A percentile compares a stretch with the other conserved stretches of the same genome.
phyloP scores from a whole-genome alignment of 306 rosid genomes.

The Lagenaria siceraria region DNA sequence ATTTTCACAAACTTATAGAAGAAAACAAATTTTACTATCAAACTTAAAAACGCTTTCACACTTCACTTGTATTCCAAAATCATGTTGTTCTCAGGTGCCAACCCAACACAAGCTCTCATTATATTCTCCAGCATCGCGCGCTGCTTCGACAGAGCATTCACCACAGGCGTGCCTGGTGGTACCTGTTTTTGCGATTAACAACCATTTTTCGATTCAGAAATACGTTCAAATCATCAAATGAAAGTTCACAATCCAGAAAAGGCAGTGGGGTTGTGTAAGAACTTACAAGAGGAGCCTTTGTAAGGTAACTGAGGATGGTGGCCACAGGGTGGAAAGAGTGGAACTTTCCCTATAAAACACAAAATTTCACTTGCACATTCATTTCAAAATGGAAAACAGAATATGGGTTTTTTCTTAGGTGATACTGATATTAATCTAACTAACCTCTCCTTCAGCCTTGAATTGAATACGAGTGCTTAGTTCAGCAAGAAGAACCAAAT shows the following conservation, averaged over 20 bases:
- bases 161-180: conserved; percentile 97
- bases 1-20: neutral
- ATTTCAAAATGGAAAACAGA: neutral
- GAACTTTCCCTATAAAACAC: conserved; percentile 57
- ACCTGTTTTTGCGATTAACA: conserved; percentile 36
- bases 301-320: conserved; percentile 84
- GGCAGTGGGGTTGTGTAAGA: neutral
- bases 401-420: neutral
- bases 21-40: neutral
- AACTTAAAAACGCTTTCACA: neutral
- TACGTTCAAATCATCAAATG: neutral
- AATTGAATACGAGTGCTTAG: conserved; percentile 90
- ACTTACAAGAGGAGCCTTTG: conserved; percentile 96
- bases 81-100: conserved; percentile 99
- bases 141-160: conserved; percentile 96
- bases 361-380: neutral
- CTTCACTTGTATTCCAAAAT: conserved; percentile 74
- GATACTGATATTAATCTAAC: neutral
- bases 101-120: conserved; percentile 90
- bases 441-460: conserved; percentile 82
- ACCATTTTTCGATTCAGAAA: neutral
- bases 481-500: conserved; percentile 94
- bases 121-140: conserved; percentile 97
- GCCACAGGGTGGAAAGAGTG: conserved; percentile 98
- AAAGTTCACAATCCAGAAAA: neutral